These are phyloP conservation scores for Saposhnikovia divaricata DNA, from an alignment of 129 eudicot species.

Conservation along the genomic window DNA sequence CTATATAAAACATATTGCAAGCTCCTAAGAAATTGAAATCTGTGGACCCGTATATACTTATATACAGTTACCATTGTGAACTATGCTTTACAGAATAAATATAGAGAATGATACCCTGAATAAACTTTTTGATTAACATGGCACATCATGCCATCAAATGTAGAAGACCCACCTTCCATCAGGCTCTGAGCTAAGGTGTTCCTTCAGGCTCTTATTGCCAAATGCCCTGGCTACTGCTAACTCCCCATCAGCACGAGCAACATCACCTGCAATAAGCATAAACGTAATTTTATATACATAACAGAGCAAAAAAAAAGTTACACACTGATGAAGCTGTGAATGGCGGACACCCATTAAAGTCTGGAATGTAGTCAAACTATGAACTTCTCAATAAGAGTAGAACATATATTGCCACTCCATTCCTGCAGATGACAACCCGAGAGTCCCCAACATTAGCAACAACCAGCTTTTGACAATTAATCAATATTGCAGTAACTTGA, in stretches of 20 bases:
- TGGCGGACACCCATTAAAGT: background rate
- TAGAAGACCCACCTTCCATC: slow-evolving; percentile 56
- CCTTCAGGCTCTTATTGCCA: slow-evolving; percentile 76
- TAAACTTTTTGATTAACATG: background rate
- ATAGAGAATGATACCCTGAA: background rate
- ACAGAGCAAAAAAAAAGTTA: background rate
- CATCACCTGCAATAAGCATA: slow-evolving; percentile 48
- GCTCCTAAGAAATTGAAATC: background rate
- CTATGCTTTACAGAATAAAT: background rate
- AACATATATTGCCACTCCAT: slow-evolving; percentile 44
- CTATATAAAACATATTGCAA: background rate
- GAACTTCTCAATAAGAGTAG: background rate
- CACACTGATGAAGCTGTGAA: background rate
- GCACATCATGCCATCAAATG: background rate
- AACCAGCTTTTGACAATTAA: slow-evolving; percentile 61
- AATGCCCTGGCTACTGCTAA: slow-evolving; percentile 84
- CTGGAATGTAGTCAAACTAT: background rate
- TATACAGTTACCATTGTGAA: background rate
- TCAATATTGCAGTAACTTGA: slow-evolving; percentile 69
- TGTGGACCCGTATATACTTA: background rate
- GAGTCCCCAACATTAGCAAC: slow-evolving; percentile 94
- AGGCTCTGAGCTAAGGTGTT: slow-evolving; percentile 81
- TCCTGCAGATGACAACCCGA: slow-evolving; percentile 66
- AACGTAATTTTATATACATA: background rate
- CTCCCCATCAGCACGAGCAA: slow-evolving; percentile 80